Percentiles rank a stretch among this genome's conserved stretches.
These are phyloP conservation scores for Aspergillus pseudonomiae DNA, from an alignment of 2,329 filamentous ascomycete species.

Conservation along the genomic window DNA sequence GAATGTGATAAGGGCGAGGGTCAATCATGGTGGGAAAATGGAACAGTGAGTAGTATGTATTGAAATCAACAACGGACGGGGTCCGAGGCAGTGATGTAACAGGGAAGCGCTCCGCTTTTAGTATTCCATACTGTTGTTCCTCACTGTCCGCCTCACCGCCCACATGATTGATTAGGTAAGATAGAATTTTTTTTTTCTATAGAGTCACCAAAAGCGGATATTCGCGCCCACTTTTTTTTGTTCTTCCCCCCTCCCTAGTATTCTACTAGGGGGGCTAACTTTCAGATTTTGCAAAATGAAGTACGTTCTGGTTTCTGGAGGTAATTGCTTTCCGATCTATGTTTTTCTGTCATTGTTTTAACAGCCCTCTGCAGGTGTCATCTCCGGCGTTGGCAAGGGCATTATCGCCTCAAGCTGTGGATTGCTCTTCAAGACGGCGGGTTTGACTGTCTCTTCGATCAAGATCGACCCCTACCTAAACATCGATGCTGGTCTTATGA, in stretches of 20 bases:
- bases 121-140: neutral
- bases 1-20: conserved; percentile 38
- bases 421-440: conserved; percentile 33
- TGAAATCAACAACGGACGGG: neutral
- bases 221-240: conserved; percentile 17
- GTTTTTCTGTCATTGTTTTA: conserved; percentile 4
- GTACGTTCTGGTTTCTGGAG: conserved; percentile 79
- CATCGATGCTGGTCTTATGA: conserved; percentile 73
- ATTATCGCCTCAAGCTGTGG: conserved; percentile 63
- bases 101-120: neutral
- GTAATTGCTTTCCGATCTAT: conserved; percentile 49
- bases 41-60: neutral
- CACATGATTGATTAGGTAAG: conserved; percentile 6
- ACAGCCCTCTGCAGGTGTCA: conserved; percentile 41
- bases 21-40: conserved; percentile 30
- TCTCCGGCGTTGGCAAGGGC: conserved; percentile 60
- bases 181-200: conserved; percentile 10
- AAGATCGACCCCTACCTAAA: conserved; percentile 70
- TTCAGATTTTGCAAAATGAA: conserved; percentile 61
- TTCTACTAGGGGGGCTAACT: conserved; percentile 20
- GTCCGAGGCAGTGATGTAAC: neutral
- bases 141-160: neutral
- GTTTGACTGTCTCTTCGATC: conserved; percentile 34
- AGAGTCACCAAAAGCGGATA: conserved; percentile 6
- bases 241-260: conserved; percentile 23